A percentile compares a stretch with the other conserved stretches of the same genome.
Evolutionary conservation across 495 filamentous ascomycete genomes (phyloP).

Genomic region (Copromyces sp.): DNA sequence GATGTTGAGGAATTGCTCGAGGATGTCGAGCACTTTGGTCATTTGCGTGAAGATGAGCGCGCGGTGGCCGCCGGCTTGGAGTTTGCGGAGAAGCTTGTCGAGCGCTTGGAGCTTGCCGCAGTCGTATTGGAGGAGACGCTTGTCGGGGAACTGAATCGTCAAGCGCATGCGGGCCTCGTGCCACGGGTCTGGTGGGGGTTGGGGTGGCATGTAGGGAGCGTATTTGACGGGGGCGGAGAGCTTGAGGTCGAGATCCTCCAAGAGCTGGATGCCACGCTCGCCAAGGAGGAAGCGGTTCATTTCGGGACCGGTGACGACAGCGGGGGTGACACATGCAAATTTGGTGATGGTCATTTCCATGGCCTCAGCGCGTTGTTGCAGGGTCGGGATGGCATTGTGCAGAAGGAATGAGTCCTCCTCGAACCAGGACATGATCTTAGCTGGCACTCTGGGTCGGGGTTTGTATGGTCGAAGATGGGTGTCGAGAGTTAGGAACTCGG

Average conservation of each 20-base stretch:
- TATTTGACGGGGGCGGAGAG: conserved; percentile 35
- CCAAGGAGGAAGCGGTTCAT: conserved; percentile 58
- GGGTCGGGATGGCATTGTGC: conserved; percentile 57
- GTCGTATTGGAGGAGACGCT: conserved; percentile 89
- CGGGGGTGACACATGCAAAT: conserved; percentile 85
- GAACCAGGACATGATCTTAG: conserved; percentile 59
- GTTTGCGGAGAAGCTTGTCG: conserved; percentile 71
- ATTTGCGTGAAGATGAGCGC: conserved; percentile 98
- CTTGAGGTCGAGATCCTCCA: conserved; percentile 41
- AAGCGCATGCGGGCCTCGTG: conserved; percentile 88
- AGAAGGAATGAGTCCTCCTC: conserved; percentile 59
- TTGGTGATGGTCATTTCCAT: conserved; percentile 70
- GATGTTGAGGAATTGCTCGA: conserved; percentile 97
- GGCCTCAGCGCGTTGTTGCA: conserved; percentile 58
- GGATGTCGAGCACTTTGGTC: conserved; percentile 95
- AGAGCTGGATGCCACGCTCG: conserved; percentile 45
- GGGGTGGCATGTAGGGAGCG: conserved; percentile 40
- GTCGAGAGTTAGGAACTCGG: conserved; percentile 60
- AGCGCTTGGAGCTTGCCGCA: conserved; percentile 94
- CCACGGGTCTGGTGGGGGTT: conserved; percentile 61
- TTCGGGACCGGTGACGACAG: conserved; percentile 64
- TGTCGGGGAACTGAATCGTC: conserved; percentile 95
- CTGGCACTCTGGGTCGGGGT: conserved; percentile 41
- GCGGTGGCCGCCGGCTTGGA: conserved; percentile 84
- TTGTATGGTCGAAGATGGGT: conserved; percentile 42